Evolutionary conservation across 371 early-diverging fungal species (phyloP).

Genomic region (Sporodiniella umbellata): DNA sequence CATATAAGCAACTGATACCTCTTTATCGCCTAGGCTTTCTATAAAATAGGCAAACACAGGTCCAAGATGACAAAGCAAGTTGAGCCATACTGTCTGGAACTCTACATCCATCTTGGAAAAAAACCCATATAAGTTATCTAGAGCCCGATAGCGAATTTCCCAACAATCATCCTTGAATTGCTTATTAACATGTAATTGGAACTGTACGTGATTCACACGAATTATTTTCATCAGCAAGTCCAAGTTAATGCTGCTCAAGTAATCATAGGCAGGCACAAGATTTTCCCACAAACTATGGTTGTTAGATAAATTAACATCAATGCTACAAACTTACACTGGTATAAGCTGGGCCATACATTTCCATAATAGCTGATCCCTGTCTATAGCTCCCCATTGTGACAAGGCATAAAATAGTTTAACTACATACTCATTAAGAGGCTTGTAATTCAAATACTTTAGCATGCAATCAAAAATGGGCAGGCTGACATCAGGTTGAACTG

Average conservation of each 20-base stretch:
- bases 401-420: constrained; percentile 43
- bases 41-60: constrained; percentile 52
- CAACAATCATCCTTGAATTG: constrained; percentile 45
- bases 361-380: constrained; percentile 30
- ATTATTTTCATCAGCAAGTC: constrained; percentile 45
- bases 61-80: constrained; percentile 43
- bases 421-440: constrained; percentile 32
- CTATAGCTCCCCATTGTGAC: constrained; percentile 38
- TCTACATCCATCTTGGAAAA: constrained; percentile 55
- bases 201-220: constrained; percentile 28
- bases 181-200: constrained; percentile 42
- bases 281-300: constrained; percentile 28
- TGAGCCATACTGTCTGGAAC: constrained; percentile 47
- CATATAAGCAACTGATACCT: too few relatives aligned
- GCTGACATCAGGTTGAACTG: constrained; percentile 26
- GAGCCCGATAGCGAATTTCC: constrained; percentile 51
- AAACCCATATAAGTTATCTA: constrained; percentile 50
- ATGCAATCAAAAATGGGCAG: constrained; percentile 35
- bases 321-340: constrained; percentile 32
- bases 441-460: constrained; percentile 29
- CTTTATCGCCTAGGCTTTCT: constrained; percentile 49
- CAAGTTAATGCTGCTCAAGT: constrained; percentile 34
- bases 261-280: constrained; percentile 36
- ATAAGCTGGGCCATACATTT: constrained; percentile 33
- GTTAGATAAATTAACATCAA: not conserved